Evolutionary conservation across 352 stramenopile genomes (phyloP).

Genomic region (Globisporangium irregulare): DNA sequence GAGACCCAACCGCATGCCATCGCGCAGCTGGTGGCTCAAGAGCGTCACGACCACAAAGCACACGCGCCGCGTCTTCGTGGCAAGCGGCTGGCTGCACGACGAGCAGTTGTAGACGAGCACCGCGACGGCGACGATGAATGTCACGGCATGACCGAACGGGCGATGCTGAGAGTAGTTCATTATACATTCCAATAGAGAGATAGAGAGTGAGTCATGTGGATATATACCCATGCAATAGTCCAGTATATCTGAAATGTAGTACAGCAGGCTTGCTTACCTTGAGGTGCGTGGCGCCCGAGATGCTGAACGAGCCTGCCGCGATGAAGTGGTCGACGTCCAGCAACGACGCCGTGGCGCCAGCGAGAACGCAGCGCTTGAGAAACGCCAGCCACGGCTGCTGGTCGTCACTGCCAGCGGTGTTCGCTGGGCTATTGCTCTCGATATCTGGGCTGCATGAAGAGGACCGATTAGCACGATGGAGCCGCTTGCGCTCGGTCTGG

Average conservation of each 20-base stretch:
- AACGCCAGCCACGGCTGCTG: conserved; percentile 23
- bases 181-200: background rate
- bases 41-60: conserved; percentile 57
- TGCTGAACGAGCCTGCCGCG: conserved; percentile 46
- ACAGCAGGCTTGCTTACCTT: conserved; percentile 10
- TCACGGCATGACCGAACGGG: conserved; percentile 65
- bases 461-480: background rate
- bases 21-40: conserved; percentile 67
- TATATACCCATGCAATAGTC: background rate
- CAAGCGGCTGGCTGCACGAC: conserved; percentile 19
- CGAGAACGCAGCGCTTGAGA: conserved; percentile 40
- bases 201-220: background rate
- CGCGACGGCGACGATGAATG: conserved; percentile 54
- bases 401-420: background rate
- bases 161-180: conserved; percentile 20
- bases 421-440: background rate
- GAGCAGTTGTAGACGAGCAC: conserved; percentile 38
- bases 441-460: conserved; percentile 11
- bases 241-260: background rate
- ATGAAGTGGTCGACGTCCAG: conserved; percentile 80
- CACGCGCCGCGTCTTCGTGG: conserved; percentile 29
- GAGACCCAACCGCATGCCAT: conserved; percentile 54
- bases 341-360: conserved; percentile 35
- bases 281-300: conserved; percentile 58
- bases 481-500: conserved; percentile 16